Percentiles rank a stretch among this genome's conserved stretches.
Conservation (phyloP, 352 stramenopile species). For the Pythium myriotylum region DNA sequence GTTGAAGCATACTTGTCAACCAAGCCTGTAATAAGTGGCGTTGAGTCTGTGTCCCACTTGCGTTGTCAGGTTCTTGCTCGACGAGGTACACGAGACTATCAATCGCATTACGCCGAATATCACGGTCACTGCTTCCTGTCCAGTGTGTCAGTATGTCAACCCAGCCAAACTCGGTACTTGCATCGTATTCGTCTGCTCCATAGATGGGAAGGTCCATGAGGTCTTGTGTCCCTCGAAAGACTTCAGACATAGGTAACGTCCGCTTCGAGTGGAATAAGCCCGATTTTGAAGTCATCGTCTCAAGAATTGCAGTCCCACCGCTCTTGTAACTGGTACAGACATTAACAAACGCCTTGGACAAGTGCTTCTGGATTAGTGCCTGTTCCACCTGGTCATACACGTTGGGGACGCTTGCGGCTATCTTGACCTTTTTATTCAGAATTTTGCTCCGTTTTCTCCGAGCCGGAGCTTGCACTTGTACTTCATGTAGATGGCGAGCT, state of each 20-base stretch:
- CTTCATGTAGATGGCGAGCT: slow-evolving; percentile 52
- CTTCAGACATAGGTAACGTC: slow-evolving; percentile 64
- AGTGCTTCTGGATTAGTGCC: slow-evolving; percentile 34
- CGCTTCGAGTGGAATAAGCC: slow-evolving; percentile 55
- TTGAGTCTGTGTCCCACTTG: slow-evolving; percentile 36
- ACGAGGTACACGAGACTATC: slow-evolving; percentile 66
- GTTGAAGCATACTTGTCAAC: slow-evolving; percentile 77
- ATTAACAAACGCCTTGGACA: slow-evolving; percentile 51
- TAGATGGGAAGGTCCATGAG: slow-evolving; percentile 71
- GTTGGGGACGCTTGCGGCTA: background rate
- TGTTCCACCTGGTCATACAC: slow-evolving; percentile 24
- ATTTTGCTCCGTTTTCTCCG: background rate
- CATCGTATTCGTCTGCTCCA: slow-evolving; percentile 77
- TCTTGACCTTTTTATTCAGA: background rate
- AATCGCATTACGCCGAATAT: slow-evolving; percentile 68
- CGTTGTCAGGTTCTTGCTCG: slow-evolving; percentile 35
- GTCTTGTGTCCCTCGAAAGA: slow-evolving; percentile 57
- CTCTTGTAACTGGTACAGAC: slow-evolving; percentile 64
- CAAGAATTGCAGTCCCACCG: slow-evolving; percentile 44
- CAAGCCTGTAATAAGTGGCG: slow-evolving; percentile 76
- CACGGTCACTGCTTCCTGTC: slow-evolving; percentile 52
- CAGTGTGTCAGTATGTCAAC: slow-evolving; percentile 80
- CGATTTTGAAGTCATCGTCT: slow-evolving; percentile 36
- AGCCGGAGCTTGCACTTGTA: slow-evolving; percentile 5
- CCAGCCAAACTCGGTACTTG: slow-evolving; percentile 76